A percentile compares a stretch with the other conserved stretches of the same genome.
Evolutionary conservation across 2,329 filamentous ascomycete genomes (phyloP).

Genomic region (Rutstroemia sp.): DNA sequence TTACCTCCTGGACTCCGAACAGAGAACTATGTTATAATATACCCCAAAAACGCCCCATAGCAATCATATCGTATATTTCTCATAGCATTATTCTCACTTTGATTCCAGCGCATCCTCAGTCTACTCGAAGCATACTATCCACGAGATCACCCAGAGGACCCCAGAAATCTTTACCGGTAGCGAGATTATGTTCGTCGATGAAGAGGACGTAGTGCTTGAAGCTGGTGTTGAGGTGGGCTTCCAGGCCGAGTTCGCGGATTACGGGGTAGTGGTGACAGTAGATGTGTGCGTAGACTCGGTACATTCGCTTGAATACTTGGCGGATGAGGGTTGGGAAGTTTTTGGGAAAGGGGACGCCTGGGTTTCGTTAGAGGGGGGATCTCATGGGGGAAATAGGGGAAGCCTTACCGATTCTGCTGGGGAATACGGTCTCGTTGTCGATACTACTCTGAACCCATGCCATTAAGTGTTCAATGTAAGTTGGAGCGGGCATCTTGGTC

Average conservation of each 20-base stretch:
- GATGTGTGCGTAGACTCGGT: slow-evolving; percentile 97
- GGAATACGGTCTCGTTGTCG: slow-evolving; percentile 91
- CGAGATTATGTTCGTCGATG: slow-evolving; percentile 90
- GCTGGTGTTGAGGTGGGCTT: slow-evolving; percentile 96
- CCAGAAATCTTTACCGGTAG: slow-evolving; percentile 95
- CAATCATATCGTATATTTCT: no score
- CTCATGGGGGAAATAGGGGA: slow-evolving; percentile 42
- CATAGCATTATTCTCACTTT: not conserved
- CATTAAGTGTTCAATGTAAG: slow-evolving; percentile 98
- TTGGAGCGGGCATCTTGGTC: slow-evolving; percentile 95
- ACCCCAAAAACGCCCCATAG: slow-evolving; percentile 12
- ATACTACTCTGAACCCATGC: slow-evolving; percentile 92
- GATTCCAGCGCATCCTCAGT: not conserved
- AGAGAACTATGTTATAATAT: slow-evolving; percentile 3
- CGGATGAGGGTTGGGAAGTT: slow-evolving; percentile 81
- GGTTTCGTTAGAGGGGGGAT: slow-evolving; percentile 9
- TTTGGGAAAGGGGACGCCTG: slow-evolving; percentile 89
- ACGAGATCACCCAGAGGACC: slow-evolving; percentile 91
- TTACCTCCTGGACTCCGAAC: not conserved
- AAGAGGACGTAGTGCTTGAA: slow-evolving; percentile 99
- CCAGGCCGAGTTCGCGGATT: slow-evolving; percentile 86
- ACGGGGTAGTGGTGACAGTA: slow-evolving; percentile 99
- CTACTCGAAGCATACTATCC: slow-evolving; percentile 93
- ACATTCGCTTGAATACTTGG: slow-evolving; percentile 98
- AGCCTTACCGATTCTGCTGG: slow-evolving; percentile 72